Evolutionary conservation across 768 basidiomycete species (phyloP).

Genomic region (Trametes sanguinea): DNA sequence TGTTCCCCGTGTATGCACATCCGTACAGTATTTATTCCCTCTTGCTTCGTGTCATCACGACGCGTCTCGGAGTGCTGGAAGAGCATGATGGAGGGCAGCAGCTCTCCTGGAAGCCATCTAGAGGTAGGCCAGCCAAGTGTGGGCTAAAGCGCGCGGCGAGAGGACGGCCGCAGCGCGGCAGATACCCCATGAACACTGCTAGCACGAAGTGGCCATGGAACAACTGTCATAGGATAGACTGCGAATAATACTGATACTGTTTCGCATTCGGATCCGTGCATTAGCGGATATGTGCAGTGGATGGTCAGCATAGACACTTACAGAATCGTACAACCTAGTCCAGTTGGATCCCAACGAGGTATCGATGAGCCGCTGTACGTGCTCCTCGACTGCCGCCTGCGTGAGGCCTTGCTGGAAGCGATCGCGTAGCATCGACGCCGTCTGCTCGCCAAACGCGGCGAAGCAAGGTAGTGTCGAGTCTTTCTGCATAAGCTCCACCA

Average conservation of each 20-base stretch:
- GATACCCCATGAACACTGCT: not conserved
- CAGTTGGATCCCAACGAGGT: conserved; percentile 90
- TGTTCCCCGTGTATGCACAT: not conserved
- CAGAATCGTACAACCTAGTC: conserved; percentile 95
- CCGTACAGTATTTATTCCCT: conserved; percentile 10
- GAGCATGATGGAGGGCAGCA: not conserved
- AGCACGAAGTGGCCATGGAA: not conserved
- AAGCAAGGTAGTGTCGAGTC: conserved; percentile 94
- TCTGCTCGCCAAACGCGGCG: conserved; percentile 86
- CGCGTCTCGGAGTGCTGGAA: not conserved
- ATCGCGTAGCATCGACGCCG: conserved; percentile 83
- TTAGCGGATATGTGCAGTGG: not conserved
- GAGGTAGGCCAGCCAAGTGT: no score
- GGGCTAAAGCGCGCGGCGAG: no score
- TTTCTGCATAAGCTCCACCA: conserved; percentile 99
- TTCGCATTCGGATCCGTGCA: not conserved
- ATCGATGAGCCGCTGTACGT: conserved; percentile 89
- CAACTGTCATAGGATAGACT: conserved; percentile 71
- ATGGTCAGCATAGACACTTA: conserved; percentile 38
- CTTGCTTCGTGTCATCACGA: not conserved
- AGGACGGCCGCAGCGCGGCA: not conserved
- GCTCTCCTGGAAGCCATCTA: not conserved
- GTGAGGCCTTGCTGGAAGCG: conserved; percentile 92
- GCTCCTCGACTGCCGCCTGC: conserved; percentile 79
- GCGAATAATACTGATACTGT: conserved; percentile 93